Evolutionary conservation across 202 grass and related monocot species (phyloP), one percentile per base, ranked within the genome.

Genomic region (Dendrocalamus latiflorus): DNA sequence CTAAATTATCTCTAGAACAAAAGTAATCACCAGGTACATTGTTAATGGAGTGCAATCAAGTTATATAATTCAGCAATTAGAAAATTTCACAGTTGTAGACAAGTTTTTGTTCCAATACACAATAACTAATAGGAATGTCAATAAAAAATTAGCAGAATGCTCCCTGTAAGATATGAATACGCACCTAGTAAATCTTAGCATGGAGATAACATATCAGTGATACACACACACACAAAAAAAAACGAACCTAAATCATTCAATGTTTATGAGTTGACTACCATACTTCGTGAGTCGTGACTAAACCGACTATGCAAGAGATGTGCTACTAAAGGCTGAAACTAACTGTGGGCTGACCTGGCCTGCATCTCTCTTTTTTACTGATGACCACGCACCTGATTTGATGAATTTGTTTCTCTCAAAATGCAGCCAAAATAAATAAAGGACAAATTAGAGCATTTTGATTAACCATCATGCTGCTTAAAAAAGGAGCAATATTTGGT

Each of bases 261-360:
- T 56, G 47, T 36, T 22, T 65, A 44, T 65, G 54, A 56, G 39
- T 38, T 72, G 13, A 72, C 14, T 25, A 0, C 9, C 25, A 65
- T 37, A 82, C 51, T 65, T 49, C 16, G 6, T 42, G 55, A 45
- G 4, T 11, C 26, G 26, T 28, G 26, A 28, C 26, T 28, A 28
- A 60, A 28, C 0, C 2, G 0, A 44, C 1, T 39, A 58, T 71
- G 48, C 56, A 88, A 58, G 16, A 45, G 53, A 65, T 13, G 37
- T 48, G 26, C 55, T 44, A 62, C 37, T 51, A 8, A 62, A 87
- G 13, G 18, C 37, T 51, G 60, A 68, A 67, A 57, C 51, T 48
- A 30, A 30, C 28, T 30, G 48, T 20, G 15, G 24, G 45, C 66
- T 72, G n/a, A 88, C 86, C 86, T 88, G 86, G n/a, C n/a, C n/a